A percentile compares a stretch with the other conserved stretches of the same genome.
phyloP scores from a whole-genome alignment of 2,329 filamentous ascomycete genomes.

The Exophiala oligosperma region DNA sequence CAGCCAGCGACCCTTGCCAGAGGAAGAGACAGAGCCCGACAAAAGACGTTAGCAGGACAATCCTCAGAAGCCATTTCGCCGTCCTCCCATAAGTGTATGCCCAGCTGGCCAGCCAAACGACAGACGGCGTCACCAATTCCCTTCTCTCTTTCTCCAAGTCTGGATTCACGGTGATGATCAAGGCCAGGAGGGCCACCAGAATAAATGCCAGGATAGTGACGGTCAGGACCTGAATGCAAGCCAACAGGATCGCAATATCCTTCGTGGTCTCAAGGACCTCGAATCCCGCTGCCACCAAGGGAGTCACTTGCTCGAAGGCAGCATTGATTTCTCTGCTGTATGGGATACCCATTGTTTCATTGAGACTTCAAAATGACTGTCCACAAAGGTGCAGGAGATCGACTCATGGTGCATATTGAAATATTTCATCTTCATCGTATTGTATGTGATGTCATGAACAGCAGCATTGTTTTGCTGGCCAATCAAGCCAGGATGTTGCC shows the following conservation, averaged over 20 bases:
- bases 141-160: constrained; percentile 47
- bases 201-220: constrained; percentile 44
- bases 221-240: constrained; percentile 49
- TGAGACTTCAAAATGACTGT: neutral
- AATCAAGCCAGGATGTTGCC: neutral
- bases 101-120: constrained; percentile 36
- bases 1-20: constrained; percentile 14
- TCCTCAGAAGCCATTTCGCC: constrained; percentile 69
- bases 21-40: constrained; percentile 10
- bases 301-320: constrained; percentile 55
- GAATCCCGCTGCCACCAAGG: constrained; percentile 51
- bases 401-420: neutral
- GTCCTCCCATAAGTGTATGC: constrained; percentile 31
- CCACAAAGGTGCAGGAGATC: neutral
- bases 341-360: constrained; percentile 46
- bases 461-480: neutral
- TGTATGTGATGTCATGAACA: neutral
- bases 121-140: constrained; percentile 44
- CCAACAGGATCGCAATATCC: constrained; percentile 51
- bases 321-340: constrained; percentile 54
- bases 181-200: constrained; percentile 38
- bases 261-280: constrained; percentile 51
- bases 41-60: constrained; percentile 55
- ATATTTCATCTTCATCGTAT: neutral
- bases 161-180: constrained; percentile 50